Percentiles rank a stretch among this genome's conserved stretches.
phyloP scores from a whole-genome alignment of 116 monocot genomes.

The Cymodocea nodosa region DNA sequence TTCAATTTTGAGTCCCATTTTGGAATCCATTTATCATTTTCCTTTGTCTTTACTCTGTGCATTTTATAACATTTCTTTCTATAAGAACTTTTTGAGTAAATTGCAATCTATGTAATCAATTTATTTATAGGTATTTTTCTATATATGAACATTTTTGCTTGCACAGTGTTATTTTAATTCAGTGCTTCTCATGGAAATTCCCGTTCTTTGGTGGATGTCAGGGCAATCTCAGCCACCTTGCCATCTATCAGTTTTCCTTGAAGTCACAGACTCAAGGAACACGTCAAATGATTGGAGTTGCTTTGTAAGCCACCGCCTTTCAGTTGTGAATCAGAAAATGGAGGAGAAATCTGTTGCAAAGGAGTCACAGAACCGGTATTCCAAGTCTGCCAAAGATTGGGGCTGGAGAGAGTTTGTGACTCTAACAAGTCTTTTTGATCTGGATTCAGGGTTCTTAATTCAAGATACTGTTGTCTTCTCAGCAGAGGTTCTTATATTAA shows the following conservation, averaged over 20 bases:
- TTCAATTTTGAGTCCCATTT: too few relatives aligned
- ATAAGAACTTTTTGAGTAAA: too few relatives aligned
- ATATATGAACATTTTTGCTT: neutral
- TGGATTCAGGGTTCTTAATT: conserved; percentile 85
- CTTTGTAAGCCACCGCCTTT: conserved; percentile 92
- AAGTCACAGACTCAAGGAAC: conserved; percentile 83
- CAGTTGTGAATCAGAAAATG: conserved; percentile 79
- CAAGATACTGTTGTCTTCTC: conserved; percentile 90
- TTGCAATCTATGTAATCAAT: too few relatives aligned
- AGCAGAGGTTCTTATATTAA: conserved; percentile 93
- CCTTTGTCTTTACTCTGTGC: too few relatives aligned
- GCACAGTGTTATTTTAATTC: neutral
- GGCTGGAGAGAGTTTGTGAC: conserved; percentile 99
- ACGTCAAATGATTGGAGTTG: conserved; percentile 88
- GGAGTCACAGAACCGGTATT: conserved; percentile 97
- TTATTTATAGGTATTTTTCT: neutral
- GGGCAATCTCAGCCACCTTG: conserved; percentile 99
- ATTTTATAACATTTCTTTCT: too few relatives aligned
- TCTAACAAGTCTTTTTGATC: conserved; percentile 92
- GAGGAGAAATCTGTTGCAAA: conserved; percentile 82
- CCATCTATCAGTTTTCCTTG: conserved; percentile 90
- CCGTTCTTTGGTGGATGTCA: conserved; percentile 22
- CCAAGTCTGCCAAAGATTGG: conserved; percentile 98
- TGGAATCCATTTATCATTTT: too few relatives aligned
- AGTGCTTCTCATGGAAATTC: neutral